These are phyloP conservation scores for Amniculicola lignicola DNA, from an alignment of 495 filamentous ascomycete genomes.

Conservation along the genomic window DNA sequence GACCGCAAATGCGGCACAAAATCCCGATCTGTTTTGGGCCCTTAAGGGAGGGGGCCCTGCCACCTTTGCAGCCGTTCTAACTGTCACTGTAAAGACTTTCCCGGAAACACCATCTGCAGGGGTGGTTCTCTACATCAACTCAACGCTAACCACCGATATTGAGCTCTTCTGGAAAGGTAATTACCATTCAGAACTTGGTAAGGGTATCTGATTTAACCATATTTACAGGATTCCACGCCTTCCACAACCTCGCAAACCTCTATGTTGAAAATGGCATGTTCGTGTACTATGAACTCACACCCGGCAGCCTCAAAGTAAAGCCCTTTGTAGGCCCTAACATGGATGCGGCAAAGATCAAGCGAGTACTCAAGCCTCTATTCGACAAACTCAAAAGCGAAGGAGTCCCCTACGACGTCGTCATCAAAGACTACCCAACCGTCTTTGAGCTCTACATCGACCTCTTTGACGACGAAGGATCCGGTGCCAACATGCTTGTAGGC, in stretches of 20 bases:
- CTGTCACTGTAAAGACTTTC: conserved; percentile 21
- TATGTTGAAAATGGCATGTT: conserved; percentile 24
- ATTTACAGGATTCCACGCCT: conserved; percentile 1
- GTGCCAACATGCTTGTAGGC: conserved; percentile 9
- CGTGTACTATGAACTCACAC: conserved; percentile 7
- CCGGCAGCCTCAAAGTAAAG: conserved; percentile 4
- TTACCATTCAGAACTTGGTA: not conserved
- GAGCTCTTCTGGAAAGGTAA: conserved; percentile 27
- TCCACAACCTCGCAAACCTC: conserved; percentile 10
- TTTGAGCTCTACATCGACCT: conserved; percentile 16
- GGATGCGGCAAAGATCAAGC: conserved; percentile 7
- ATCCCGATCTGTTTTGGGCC: conserved; percentile 26
- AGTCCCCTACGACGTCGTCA: not conserved
- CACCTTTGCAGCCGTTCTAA: not conserved
- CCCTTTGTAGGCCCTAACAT: conserved; percentile 20
- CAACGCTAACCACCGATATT: conserved; percentile 5
- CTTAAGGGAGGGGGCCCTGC: conserved; percentile 18
- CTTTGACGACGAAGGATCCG: conserved; percentile 9
- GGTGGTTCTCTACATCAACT: conserved; percentile 2
- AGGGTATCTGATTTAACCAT: not conserved
- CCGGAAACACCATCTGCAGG: conserved; percentile 11
- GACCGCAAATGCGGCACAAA: conserved; percentile 9
- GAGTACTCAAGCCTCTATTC: conserved; percentile 13
- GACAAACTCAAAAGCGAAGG: conserved; percentile 4
- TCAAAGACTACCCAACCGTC: conserved; percentile 12